These are phyloP conservation scores for Fusarium sp. DNA, from an alignment of 2,329 filamentous ascomycete species.

Conservation along the genomic window DNA sequence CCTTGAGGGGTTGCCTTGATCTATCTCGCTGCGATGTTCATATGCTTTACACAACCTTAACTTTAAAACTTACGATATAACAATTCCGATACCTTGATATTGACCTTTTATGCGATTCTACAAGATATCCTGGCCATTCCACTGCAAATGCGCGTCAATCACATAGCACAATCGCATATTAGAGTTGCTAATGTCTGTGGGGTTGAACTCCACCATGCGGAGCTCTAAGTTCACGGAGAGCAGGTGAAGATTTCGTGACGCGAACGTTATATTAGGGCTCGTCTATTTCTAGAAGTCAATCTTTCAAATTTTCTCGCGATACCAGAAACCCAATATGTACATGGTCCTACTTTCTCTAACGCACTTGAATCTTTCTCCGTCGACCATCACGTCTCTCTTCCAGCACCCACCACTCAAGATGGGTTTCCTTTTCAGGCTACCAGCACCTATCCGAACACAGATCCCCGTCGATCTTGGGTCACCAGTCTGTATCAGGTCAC, in stretches of 20 bases:
- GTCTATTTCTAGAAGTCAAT: too few relatives aligned
- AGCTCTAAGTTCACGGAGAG: too few relatives aligned
- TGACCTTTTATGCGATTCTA: neutral
- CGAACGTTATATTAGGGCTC: neutral
- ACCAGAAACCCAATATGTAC: too few relatives aligned
- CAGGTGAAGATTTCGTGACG: too few relatives aligned
- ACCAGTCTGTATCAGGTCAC: neutral
- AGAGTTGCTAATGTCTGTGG: neutral
- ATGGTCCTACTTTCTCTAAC: too few relatives aligned
- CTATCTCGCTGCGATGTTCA: neutral
- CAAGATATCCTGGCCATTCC: neutral
- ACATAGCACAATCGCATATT: neutral
- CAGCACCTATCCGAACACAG: neutral
- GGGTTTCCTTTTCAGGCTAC: constrained; percentile 5
- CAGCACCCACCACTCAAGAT: neutral
- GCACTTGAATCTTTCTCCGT: accelerated
- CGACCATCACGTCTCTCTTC: accelerated
- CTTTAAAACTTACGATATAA: neutral
- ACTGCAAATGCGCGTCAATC: neutral
- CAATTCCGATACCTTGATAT: neutral
- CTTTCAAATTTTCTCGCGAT: too few relatives aligned
- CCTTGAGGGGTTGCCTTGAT: neutral
- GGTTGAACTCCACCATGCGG: too few relatives aligned
- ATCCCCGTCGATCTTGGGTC: constrained; percentile 6
- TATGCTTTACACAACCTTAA: neutral